A percentile compares a stretch with the other conserved stretches of the same genome.
phyloP scores from a whole-genome alignment of 441 rosid species.

The Adansonia grandidieri region DNA sequence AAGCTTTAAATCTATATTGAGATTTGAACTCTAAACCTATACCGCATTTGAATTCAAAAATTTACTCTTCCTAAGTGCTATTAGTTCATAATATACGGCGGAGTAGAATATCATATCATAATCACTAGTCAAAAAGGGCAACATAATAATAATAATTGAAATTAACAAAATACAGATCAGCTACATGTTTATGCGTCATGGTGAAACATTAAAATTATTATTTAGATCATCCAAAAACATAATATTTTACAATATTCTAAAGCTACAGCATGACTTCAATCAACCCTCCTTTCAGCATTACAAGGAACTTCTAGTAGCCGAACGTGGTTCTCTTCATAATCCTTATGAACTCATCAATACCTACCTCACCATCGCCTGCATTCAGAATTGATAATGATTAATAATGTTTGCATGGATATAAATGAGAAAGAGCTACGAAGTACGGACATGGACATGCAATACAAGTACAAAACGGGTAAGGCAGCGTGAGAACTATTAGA shows the following conservation, averaged over 20 bases:
- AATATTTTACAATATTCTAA: slow-evolving; percentile 26
- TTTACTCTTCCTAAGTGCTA: not conserved
- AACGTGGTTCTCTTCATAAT: slow-evolving; percentile 80
- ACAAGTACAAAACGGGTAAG: too few relatives aligned
- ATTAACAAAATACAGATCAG: slow-evolving; percentile 1
- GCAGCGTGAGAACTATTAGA: not conserved
- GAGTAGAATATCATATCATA: not conserved
- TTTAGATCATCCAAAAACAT: not conserved
- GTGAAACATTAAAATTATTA: not conserved
- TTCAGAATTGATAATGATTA: slow-evolving; percentile 7
- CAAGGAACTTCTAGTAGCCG: slow-evolving; percentile 45
- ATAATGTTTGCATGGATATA: not conserved
- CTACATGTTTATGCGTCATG: not conserved
- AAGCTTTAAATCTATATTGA: too few relatives aligned
- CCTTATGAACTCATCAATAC: slow-evolving; percentile 70
- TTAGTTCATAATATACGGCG: not conserved
- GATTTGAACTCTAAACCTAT: too few relatives aligned
- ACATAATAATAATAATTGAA: not conserved
- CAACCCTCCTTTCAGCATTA: not conserved
- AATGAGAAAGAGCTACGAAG: not conserved
- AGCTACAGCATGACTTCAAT: slow-evolving; percentile 2
- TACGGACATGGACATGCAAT: too few relatives aligned
- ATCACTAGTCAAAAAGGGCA: not conserved
- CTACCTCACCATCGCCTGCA: slow-evolving; percentile 83
- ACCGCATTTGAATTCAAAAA: too few relatives aligned